phyloP scores from a whole-genome alignment of 345 rosid genomes.

The Salix koriyanagi region DNA sequence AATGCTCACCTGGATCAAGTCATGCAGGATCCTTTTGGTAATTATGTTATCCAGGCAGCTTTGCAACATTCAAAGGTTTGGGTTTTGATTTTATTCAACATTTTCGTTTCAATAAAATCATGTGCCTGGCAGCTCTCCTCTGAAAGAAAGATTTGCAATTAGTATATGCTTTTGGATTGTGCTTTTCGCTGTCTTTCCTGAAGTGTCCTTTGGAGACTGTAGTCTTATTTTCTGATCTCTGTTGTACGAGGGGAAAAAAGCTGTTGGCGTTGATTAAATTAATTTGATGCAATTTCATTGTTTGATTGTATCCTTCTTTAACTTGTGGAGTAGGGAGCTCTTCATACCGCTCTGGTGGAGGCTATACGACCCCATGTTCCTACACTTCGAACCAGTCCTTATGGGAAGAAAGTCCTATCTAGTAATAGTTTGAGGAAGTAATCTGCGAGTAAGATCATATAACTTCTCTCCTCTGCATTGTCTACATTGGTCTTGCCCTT shows the following conservation, averaged over 20 bases:
- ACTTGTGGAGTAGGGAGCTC: conserved; percentile 47
- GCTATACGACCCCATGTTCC: conserved; percentile 60
- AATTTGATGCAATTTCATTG: background rate
- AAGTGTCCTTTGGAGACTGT: background rate
- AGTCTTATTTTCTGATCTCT: background rate
- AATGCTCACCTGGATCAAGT: conserved; percentile 56
- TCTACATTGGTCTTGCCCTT: background rate
- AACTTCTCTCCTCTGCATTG: background rate
- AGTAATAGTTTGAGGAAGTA: conserved; percentile 57
- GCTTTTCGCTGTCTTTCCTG: background rate
- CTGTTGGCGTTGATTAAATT: background rate
- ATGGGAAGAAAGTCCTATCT: conserved; percentile 83
- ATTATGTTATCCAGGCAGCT: conserved; percentile 82
- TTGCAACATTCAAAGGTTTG: conserved; percentile 55
- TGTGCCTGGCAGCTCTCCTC: background rate
- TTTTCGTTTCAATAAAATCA: background rate
- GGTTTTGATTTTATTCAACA: background rate
- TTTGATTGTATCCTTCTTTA: background rate
- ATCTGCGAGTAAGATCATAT: conserved; percentile 15
- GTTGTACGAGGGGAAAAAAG: background rate
- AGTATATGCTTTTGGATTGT: background rate
- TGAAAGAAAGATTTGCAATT: background rate
- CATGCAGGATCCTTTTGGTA: conserved; percentile 85
- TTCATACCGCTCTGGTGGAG: conserved; percentile 51
- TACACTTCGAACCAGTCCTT: conserved; percentile 63